Evolutionary conservation across 2,329 filamentous ascomycete species (phyloP), one percentile per base, ranked within the genome.

Genomic region (Graphilbum sp.): DNA sequence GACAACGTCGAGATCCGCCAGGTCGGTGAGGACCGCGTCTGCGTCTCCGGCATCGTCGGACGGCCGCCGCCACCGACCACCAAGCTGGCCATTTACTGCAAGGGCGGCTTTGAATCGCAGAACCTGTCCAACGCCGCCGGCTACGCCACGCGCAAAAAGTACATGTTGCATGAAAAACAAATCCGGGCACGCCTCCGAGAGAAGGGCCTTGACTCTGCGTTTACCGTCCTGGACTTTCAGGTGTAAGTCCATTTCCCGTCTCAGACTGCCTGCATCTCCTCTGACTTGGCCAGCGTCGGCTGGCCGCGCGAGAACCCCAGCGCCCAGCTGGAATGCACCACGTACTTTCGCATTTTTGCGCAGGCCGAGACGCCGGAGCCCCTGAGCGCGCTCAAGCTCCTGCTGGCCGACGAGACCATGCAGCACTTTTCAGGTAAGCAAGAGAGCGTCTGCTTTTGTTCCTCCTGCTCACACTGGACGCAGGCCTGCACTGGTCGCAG

Each of bases 201-300:
- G 35, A 50, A 60, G 21, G 54, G 54, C 2, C 50, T 58, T 5
- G 40, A 54, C 19, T 51, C 61, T 17, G 51, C 60, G 25, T 57
- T 69, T 33, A 61, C 69, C 38, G 50, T 65, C 3, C 53, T 72
- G n/a, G 66, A 71, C 29, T 70, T 72, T 37, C 66, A 71, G 47
- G 49, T 38, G 20, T 24, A 24, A 20, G 61, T 59, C 15, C 52
- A 54, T 61, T 4, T 50, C 49, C 13, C 5, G 5, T 18, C 17
- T 11, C 8, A 20, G 4, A 33, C 11, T 11, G 16, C 3, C 31
- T 33, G 11, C 11, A 6, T 24, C 11, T 24, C 11, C 21, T 24
- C 5, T 6, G 21, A 24, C 11, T 24, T 24, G 11, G 11, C 21
- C 21, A 24, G 23, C 9, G 37, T 35, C 20, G 37, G 37, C 20